These are phyloP conservation scores for Russula griseocarnosa DNA, from an alignment of 768 basidiomycete species.

Conservation along the genomic window DNA sequence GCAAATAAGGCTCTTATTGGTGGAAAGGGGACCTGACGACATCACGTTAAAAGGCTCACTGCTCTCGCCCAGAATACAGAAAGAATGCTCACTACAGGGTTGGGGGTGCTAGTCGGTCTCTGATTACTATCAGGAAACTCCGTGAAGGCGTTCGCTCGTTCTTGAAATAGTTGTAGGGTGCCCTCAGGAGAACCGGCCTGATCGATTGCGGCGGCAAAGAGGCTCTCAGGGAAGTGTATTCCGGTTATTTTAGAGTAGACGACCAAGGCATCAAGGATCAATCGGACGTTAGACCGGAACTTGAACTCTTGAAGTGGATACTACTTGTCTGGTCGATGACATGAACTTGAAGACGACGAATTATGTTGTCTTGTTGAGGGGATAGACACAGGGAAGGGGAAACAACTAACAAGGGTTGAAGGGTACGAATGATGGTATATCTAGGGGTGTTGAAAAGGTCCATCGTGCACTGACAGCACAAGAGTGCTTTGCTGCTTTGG, in stretches of 20 bases:
- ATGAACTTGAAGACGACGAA: too few relatives aligned
- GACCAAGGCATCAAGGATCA: background rate
- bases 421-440: too few relatives aligned
- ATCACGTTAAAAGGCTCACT: background rate
- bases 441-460: too few relatives aligned
- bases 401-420: too few relatives aligned
- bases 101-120: background rate
- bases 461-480: rapidly evolving
- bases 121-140: background rate
- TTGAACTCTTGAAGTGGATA: background rate
- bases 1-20: background rate
- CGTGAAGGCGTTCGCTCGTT: background rate
- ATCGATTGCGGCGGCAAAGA: background rate
- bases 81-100: background rate
- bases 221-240: background rate
- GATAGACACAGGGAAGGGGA: too few relatives aligned
- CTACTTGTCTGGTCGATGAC: too few relatives aligned
- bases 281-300: too few relatives aligned
- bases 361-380: background rate
- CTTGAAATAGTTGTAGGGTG: background rate
- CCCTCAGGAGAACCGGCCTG: background rate
- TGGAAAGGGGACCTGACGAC: background rate
- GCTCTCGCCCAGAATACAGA: background rate
- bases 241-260: background rate
- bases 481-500: too few relatives aligned